Conservation (phyloP, 495 filamentous ascomycete genomes). For the Trichoderma gamsii region DNA sequence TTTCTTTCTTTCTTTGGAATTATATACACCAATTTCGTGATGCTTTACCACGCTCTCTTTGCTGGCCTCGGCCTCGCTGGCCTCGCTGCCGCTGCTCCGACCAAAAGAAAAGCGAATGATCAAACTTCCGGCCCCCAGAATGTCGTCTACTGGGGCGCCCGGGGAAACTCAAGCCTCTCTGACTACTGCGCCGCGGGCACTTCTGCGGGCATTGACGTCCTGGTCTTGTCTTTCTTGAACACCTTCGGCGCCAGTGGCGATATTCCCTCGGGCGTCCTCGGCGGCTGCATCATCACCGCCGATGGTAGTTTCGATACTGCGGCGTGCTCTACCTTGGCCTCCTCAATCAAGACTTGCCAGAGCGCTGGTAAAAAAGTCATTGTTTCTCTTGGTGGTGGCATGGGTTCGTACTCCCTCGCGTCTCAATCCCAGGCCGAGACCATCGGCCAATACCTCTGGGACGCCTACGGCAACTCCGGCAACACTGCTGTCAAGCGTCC, state of each 20-base stretch:
- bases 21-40: neutral
- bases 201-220: slow-evolving; percentile 41
- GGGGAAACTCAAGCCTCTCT: slow-evolving; percentile 37
- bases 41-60: neutral
- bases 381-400: slow-evolving; percentile 49
- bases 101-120: too few relatives aligned
- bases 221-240: slow-evolving; percentile 51
- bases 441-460: slow-evolving; percentile 36
- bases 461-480: slow-evolving; percentile 51
- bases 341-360: slow-evolving; percentile 53
- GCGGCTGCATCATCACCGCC: slow-evolving; percentile 25
- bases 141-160: slow-evolving; percentile 37
- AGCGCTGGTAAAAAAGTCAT: slow-evolving; percentile 50
- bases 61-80: neutral
- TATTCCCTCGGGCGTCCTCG: slow-evolving; percentile 34
- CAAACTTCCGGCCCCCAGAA: slow-evolving; percentile 19
- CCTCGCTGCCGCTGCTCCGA: neutral
- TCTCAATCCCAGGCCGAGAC: slow-evolving; percentile 10
- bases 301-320: neutral
- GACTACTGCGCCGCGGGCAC: too few relatives aligned
- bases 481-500: slow-evolving; percentile 33
- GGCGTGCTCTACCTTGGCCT: slow-evolving; percentile 26
- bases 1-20: too few relatives aligned
- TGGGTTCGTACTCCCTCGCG: neutral
- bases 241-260: slow-evolving; percentile 28